Percentiles rank a stretch among this genome's conserved stretches.
These are phyloP conservation scores for Excoecaria agallocha DNA, from an alignment of 345 rosid genomes.

Conservation along the genomic window DNA sequence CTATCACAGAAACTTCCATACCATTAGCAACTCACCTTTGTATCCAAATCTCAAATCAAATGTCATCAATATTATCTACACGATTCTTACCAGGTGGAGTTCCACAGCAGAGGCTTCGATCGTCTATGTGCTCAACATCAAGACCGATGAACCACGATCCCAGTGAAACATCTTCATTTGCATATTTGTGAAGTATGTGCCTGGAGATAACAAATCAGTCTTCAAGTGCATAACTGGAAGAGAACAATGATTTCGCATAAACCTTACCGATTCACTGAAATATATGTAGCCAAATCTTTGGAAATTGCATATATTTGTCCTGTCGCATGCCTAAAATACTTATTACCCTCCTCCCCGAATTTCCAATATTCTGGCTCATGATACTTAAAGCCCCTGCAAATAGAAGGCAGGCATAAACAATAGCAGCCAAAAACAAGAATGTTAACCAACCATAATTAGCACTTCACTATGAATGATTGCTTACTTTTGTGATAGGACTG, in stretches of 20 bases:
- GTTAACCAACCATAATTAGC: not conserved
- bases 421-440: not conserved
- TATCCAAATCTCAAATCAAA: not conserved
- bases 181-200: conserved; percentile 78
- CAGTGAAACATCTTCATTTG: conserved; percentile 91
- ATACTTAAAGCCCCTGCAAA: conserved; percentile 75
- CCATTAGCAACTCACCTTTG: not conserved
- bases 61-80: not conserved
- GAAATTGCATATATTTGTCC: conserved; percentile 95
- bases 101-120: conserved; percentile 90
- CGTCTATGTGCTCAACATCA: conserved; percentile 89
- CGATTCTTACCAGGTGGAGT: conserved; percentile 70
- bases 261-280: conserved; percentile 71
- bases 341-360: conserved; percentile 93
- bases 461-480: conserved; percentile 16
- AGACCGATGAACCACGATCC: conserved; percentile 99
- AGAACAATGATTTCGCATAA: not conserved
- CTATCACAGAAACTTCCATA: conserved; percentile 9
- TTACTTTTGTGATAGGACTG: conserved; percentile 87
- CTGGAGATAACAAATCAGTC: conserved; percentile 33
- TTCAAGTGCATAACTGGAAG: not conserved
- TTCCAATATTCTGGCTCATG: conserved; percentile 97
- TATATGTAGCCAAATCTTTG: conserved; percentile 86
- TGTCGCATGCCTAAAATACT: conserved; percentile 91
- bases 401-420: conserved; percentile 5